phyloP scores from a whole-genome alignment of 495 filamentous ascomycete species.

The Penicillium longicatenatum region DNA sequence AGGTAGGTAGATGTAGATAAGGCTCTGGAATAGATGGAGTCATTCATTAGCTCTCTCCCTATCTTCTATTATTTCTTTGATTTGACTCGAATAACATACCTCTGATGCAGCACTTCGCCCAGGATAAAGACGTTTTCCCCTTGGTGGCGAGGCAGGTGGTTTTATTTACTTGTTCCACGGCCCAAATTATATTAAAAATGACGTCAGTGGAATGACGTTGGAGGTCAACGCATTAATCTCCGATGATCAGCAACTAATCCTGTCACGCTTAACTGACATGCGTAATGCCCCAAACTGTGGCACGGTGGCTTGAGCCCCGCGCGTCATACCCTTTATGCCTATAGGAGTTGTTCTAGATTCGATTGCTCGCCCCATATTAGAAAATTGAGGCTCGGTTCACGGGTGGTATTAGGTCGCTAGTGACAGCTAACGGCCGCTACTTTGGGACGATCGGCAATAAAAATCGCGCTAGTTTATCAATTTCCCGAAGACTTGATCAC shows the following conservation, averaged over 20 bases:
- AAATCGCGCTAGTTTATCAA: too few species aligned
- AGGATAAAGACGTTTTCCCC: not conserved
- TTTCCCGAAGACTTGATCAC: too few species aligned
- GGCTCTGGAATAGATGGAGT: not conserved
- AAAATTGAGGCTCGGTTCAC: too few species aligned
- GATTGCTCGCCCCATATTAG: too few species aligned
- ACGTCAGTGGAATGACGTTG: constrained; percentile 10
- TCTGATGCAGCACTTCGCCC: not conserved
- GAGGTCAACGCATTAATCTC: not conserved
- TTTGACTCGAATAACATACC: not conserved
- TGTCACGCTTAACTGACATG: not conserved
- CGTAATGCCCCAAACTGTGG: constrained; percentile 2
- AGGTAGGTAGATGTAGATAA: constrained; percentile 10
- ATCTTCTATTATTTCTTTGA: not conserved
- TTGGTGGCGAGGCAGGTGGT: not conserved
- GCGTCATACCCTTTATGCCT: not conserved
- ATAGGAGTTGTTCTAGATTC: too few species aligned
- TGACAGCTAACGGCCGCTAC: too few species aligned
- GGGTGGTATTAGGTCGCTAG: too few species aligned
- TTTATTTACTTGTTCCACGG: constrained; percentile 9
- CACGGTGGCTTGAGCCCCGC: constrained; percentile 11
- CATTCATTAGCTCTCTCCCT: not conserved
- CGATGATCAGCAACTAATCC: not conserved
- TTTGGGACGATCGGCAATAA: too few species aligned
- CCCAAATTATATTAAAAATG: constrained; percentile 10